phyloP scores from a whole-genome alignment of 371 early-diverging fungal genomes.

The Mortierella sp. region DNA sequence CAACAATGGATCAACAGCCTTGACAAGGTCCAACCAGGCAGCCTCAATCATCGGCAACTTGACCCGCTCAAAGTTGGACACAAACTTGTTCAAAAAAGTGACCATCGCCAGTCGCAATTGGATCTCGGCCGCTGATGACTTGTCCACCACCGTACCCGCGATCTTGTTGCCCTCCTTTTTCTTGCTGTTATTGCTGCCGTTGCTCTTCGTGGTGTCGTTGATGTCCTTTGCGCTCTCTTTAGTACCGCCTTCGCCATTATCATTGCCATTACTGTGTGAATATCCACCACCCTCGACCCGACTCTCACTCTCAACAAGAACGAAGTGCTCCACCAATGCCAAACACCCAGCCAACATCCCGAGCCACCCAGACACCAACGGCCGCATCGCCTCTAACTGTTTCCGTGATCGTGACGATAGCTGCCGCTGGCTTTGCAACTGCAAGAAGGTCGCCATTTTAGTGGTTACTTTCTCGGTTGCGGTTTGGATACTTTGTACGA shows the following conservation, averaged over 20 bases:
- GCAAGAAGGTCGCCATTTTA: constrained; percentile 28
- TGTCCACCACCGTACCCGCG: constrained; percentile 3
- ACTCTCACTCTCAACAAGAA: not conserved
- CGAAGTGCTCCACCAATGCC: constrained; percentile 35
- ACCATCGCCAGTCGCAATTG: constrained; percentile 26
- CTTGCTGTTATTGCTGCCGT: not conserved
- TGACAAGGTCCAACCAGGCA: constrained; percentile 35
- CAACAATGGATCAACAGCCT: constrained; percentile 5
- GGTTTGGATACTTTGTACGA: constrained; percentile 28
- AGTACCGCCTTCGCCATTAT: not conserved
- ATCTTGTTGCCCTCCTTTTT: too few relatives aligned
- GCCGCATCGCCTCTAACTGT: constrained; percentile 36
- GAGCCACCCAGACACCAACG: constrained; percentile 31
- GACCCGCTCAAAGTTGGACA: constrained; percentile 44
- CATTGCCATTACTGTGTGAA: not conserved
- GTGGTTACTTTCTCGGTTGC: constrained; percentile 25
- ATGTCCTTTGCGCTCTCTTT: not conserved
- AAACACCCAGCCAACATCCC: constrained; percentile 46
- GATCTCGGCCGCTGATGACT: constrained; percentile 25
- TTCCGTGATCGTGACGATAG: constrained; percentile 43
- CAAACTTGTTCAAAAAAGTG: constrained; percentile 51
- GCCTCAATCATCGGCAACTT: constrained; percentile 35
- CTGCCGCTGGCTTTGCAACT: constrained; percentile 28
- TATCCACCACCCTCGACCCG: not conserved
- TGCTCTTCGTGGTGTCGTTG: too few relatives aligned